A percentile compares a stretch with the other conserved stretches of the same genome.
These are phyloP conservation scores for Colletotrichum eleusines DNA, from an alignment of 2,329 filamentous ascomycete genomes.

Conservation along the genomic window DNA sequence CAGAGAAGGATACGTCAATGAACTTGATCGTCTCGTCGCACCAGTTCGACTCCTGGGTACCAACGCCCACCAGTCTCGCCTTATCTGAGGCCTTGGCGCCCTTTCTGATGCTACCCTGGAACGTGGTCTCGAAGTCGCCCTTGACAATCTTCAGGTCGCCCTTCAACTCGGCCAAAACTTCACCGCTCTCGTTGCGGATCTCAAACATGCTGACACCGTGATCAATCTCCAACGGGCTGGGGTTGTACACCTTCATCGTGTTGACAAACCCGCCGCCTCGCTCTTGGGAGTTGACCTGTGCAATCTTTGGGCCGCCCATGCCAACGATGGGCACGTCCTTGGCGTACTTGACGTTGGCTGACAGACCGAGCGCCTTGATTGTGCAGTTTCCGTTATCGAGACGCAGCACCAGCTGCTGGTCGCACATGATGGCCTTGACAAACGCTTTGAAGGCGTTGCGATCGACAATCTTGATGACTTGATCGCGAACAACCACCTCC, in stretches of 20 bases:
- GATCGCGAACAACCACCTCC: slow-evolving; percentile 46
- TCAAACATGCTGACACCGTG: slow-evolving; percentile 50
- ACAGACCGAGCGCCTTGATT: slow-evolving; percentile 45
- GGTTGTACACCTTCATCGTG: slow-evolving; percentile 47
- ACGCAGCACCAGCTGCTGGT: slow-evolving; percentile 47
- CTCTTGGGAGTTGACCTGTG: slow-evolving; percentile 44
- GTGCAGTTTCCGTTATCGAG: slow-evolving; percentile 49
- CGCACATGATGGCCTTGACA: slow-evolving; percentile 48
- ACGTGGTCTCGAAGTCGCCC: slow-evolving; percentile 47
- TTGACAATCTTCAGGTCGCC: slow-evolving; percentile 48
- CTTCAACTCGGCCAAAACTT: slow-evolving; percentile 46
- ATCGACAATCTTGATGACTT: slow-evolving; percentile 48
- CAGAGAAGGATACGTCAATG: slow-evolving; percentile 44
- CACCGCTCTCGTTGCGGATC: slow-evolving; percentile 46
- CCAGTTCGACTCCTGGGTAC: slow-evolving; percentile 47
- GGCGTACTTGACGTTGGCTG: slow-evolving; percentile 45
- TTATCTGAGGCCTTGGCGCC: slow-evolving; percentile 41
- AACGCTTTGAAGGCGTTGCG: slow-evolving; percentile 48
- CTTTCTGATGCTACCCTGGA: slow-evolving; percentile 44
- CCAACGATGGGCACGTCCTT: slow-evolving; percentile 48
- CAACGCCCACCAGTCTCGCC: slow-evolving; percentile 46
- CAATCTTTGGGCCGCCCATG: slow-evolving; percentile 46
- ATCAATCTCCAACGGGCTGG: slow-evolving; percentile 50
- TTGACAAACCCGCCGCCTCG: slow-evolving; percentile 41
- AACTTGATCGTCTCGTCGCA: slow-evolving; percentile 47